Conservation (phyloP, 495 filamentous ascomycete genomes). For the Podospora bellae-mahoneyi region DNA sequence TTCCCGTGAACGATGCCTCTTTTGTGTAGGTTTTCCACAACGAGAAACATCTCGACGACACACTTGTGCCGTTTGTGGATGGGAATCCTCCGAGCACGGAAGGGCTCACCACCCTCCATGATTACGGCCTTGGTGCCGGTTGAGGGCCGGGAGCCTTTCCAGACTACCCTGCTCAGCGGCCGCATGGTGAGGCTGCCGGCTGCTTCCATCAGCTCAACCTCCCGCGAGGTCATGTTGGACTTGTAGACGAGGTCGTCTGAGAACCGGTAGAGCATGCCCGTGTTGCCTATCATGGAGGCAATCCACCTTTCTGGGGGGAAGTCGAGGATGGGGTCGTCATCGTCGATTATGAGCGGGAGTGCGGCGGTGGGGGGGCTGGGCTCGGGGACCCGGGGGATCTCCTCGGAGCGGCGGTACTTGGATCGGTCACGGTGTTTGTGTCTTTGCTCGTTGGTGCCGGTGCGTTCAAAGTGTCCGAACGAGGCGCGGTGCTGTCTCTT, state of each 20-base stretch:
- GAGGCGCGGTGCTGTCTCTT: not conserved
- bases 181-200: constrained; percentile 21
- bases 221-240: constrained; percentile 18
- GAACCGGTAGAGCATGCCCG: constrained; percentile 21
- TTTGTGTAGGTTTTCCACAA: constrained; percentile 52
- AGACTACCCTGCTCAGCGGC: constrained; percentile 14
- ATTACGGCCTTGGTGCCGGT: constrained; percentile 19
- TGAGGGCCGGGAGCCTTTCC: constrained; percentile 10
- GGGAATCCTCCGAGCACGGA: constrained; percentile 7
- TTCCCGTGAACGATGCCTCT: constrained; percentile 81
- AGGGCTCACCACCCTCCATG: constrained; percentile 19
- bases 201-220: constrained; percentile 20
- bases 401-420: not conserved
- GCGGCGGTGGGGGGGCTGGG: not conserved
- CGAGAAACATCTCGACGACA: constrained; percentile 19
- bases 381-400: not conserved
- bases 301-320: constrained; percentile 22
- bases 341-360: constrained; percentile 14
- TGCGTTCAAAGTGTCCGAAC: not conserved
- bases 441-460: not conserved
- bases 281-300: constrained; percentile 21
- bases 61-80: constrained; percentile 2
- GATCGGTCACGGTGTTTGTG: not conserved
- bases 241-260: constrained; percentile 21
- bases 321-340: constrained; percentile 24